Evolutionary conservation across 495 filamentous ascomycete genomes (phyloP), one percentile per base, ranked within the genome.

Genomic region (Lentithecium fluviatile): DNA sequence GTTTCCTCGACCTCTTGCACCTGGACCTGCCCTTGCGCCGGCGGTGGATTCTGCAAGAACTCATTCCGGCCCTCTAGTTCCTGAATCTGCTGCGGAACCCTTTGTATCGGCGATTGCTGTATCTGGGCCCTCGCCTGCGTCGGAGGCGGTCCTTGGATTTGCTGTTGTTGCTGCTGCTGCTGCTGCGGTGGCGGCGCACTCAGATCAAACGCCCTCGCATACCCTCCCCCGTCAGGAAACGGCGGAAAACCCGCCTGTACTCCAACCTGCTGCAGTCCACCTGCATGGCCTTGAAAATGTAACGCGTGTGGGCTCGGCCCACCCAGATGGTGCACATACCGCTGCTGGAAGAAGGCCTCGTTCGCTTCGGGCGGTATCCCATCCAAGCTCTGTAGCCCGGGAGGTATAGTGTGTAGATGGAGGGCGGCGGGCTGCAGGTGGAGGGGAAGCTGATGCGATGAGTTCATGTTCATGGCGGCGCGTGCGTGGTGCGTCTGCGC

Each of bases 291-390:
- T 5, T 63, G 36, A 24, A 62, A 62, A 19, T 49, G 57, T 29
- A 58, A 36, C 24, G 56, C 49, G 54, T 21, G 26, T 2, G 6
- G 46, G 23, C 11, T 38, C 42, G 34, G 46, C 11, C 25, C 13
- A 13, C 2, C 20, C 23, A 52, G 24, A 32, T 32, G 42, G 13
- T 59, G 62, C 29, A 10, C 10, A 45, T 58, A 64, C 45, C 61
- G 56, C 42, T 56, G 62, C 51, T 60, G 63, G 57, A 66, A 66
- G 51, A 66, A 29, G 34, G 51, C 34, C 19, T 49, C 51, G 29
- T 25, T 54, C 21, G 58, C 12, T 15, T 55, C 55, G 10, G 45
- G 36, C 5, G 47, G 38, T 21, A 58, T 55, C n/a, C 60, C 51
- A 29, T 58, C 65, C 19, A 68, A 42, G 57, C 53, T 37, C 37